Conservation (phyloP, 2,329 filamentous ascomycete species). For the Volutella citrinella region DNA sequence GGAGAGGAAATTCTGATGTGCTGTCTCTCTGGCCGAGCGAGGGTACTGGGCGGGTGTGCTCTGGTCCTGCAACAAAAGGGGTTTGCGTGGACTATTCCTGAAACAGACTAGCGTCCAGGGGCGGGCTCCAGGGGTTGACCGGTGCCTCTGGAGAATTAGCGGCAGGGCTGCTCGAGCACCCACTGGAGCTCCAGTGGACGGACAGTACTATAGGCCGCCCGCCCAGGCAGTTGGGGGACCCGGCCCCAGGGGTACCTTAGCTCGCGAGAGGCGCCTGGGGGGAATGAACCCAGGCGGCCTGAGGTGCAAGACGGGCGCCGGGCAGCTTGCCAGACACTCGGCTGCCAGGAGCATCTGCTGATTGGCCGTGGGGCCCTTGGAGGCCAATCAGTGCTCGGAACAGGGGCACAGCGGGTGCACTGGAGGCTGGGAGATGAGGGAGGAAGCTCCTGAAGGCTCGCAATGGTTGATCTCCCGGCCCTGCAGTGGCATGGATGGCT, state of each 20-base stretch:
- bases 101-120: conserved; percentile 18
- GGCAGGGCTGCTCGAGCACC: conserved; percentile 20
- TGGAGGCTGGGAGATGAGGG: conserved; percentile 23
- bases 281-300: no score
- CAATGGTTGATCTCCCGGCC: no score
- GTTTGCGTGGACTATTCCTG: conserved; percentile 27
- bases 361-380: conserved; percentile 16
- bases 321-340: neutral
- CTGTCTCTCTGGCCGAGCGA: conserved; percentile 29
- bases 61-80: conserved; percentile 30
- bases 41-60: conserved; percentile 15
- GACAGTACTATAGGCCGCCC: no score
- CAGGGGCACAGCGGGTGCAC: conserved; percentile 16
- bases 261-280: no score
- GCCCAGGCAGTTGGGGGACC: no score
- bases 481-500: neutral
- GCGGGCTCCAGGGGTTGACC: conserved; percentile 15
- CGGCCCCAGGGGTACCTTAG: no score
- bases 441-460: conserved; percentile 12
- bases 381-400: conserved; percentile 22
- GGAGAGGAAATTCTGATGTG: conserved; percentile 32
- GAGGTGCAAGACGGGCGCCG: no score
- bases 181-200: conserved; percentile 13
- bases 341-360: conserved; percentile 5
- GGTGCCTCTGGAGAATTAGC: conserved; percentile 27